Evolutionary conservation across 2,329 filamentous ascomycete species (phyloP).

Genomic region (Pyrenochaeta sp.): DNA sequence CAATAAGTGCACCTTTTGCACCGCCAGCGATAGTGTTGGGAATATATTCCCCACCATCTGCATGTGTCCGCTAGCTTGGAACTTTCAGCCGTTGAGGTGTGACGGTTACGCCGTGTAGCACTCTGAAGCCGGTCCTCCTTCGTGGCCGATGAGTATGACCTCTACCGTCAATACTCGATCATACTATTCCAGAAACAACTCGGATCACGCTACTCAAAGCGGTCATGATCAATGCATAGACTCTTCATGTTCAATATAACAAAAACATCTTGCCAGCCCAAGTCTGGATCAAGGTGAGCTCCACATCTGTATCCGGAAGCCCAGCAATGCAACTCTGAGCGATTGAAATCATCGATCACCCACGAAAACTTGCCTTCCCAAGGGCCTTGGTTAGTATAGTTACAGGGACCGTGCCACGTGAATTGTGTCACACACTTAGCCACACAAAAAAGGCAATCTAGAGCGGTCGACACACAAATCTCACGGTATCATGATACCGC

Average conservation of each 20-base stretch:
- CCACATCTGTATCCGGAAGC: background rate
- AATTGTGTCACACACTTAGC: background rate
- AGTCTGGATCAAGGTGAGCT: background rate
- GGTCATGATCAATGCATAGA: background rate
- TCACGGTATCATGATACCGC: background rate
- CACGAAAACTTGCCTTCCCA: background rate
- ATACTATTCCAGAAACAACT: background rate
- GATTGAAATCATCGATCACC: background rate
- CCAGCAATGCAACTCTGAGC: too few species aligned
- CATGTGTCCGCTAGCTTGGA: slow-evolving; percentile 12
- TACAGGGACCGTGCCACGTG: background rate
- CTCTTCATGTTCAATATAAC: too few species aligned
- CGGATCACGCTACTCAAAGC: background rate
- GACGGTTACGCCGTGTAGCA: slow-evolving; percentile 17
- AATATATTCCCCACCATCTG: slow-evolving; percentile 14
- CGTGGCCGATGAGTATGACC: background rate
- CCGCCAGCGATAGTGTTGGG: slow-evolving; percentile 17
- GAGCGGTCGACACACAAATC: background rate
- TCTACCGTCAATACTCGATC: background rate
- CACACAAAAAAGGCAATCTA: background rate
- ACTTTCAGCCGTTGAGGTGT: slow-evolving; percentile 15
- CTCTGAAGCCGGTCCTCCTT: slow-evolving; percentile 5
- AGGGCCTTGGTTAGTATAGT: background rate
- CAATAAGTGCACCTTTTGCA: slow-evolving; percentile 9
- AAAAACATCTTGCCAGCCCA: too few species aligned